Evolutionary conservation across 805 yeast species (phyloP).

Genomic region (Alloascoidea africana): DNA sequence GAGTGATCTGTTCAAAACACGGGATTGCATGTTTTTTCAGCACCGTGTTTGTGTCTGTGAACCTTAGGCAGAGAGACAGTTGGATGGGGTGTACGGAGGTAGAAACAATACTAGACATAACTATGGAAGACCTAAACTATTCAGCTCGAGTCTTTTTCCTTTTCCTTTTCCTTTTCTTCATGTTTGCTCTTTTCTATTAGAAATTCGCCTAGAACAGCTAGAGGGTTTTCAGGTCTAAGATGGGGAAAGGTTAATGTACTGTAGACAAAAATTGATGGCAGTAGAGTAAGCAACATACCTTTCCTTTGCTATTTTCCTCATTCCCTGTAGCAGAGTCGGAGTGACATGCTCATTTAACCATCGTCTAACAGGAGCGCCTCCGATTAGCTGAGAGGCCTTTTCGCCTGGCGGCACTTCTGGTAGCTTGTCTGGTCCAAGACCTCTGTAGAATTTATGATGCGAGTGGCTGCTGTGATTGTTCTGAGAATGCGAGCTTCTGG

Average conservation of each 20-base stretch:
- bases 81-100: too few species aligned
- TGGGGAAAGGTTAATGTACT: not conserved
- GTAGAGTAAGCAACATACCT: slow-evolving; percentile 12
- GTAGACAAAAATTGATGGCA: not conserved
- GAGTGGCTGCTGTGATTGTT: too few species aligned
- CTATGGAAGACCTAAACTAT: too few species aligned
- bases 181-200: slow-evolving; percentile 18
- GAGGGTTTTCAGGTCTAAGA: slow-evolving; percentile 33
- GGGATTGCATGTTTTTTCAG: too few species aligned
- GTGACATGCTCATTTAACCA: slow-evolving; percentile 55
- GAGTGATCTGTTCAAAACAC: too few species aligned
- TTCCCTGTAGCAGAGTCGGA: slow-evolving; percentile 47
- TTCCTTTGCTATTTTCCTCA: slow-evolving; percentile 33
- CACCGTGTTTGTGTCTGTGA: too few species aligned
- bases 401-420: slow-evolving; percentile 7
- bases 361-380: slow-evolving; percentile 59
- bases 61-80: too few species aligned
- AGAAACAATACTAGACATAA: too few species aligned
- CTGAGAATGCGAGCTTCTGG: too few species aligned
- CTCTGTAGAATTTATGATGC: too few species aligned
- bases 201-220: slow-evolving; percentile 36
- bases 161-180: slow-evolving; percentile 15
- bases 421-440: slow-evolving; percentile 4
- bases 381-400: slow-evolving; percentile 36
- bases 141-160: too few species aligned